Base-by-base conservation (phyloP, 805 yeast species). In the Ogataea neopini region DNA sequence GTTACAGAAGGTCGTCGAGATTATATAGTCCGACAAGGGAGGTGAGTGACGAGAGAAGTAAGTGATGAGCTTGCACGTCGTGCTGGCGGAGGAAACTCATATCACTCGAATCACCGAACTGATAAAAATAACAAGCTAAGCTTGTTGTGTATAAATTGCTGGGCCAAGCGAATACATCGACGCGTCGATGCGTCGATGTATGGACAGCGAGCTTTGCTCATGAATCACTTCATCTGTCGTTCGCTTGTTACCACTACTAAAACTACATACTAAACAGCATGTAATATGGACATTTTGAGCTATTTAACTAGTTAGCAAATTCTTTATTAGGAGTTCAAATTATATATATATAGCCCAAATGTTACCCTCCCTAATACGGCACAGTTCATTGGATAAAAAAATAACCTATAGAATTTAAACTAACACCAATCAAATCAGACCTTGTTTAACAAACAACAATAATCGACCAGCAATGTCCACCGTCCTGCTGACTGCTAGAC, bases 21-120 rank as follows among this genome's bases (percentile, higher is more conserved):
- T 37, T 50, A 36, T 46, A 50, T 38, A 47, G 53, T 32, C 53
- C 53, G n/a, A 34, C 53, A 13, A 40, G 49, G 20, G 53, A 50
- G 43, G 42, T 36, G 49, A 47, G 26, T n/a, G 25, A 18, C 11
- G 22, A 17, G 42, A 14, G 33, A 39, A 28, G 23, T 10, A 11
- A 19, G 18, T 14, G n/a, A 25, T 7, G 28, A n/a, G n/a, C n/a
- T n/a, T n/a, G n/a, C n/a, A n/a, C n/a, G n/a, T n/a, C n/a, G n/a
- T n/a, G n/a, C n/a, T n/a, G n/a, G n/a, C n/a, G n/a, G n/a, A n/a
- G n/a, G n/a, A n/a, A n/a, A n/a, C n/a, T n/a, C n/a, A n/a, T n/a
- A n/a, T n/a, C n/a, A n/a, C n/a, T n/a, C n/a, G n/a, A n/a, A n/a
- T n/a, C n/a, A n/a, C n/a, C n/a, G n/a, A n/a, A n/a, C n/a, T n/a